phyloP scores from a whole-genome alignment of 345 rosid species.

The Diplotaxis tenuifolia region DNA sequence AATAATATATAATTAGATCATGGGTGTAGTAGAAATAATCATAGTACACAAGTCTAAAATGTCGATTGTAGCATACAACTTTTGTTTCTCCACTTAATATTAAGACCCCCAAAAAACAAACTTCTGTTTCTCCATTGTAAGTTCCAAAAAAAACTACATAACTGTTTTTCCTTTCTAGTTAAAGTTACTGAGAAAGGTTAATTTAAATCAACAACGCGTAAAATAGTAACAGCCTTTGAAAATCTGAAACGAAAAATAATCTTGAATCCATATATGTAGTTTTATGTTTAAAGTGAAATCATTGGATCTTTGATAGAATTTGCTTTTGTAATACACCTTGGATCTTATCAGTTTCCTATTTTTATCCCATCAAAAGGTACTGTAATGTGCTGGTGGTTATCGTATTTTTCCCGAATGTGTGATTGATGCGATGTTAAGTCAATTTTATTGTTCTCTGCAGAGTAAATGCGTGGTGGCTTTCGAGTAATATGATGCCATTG shows the following conservation, averaged over 20 bases:
- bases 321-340: neutral
- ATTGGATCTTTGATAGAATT: neutral
- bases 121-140: too few species aligned
- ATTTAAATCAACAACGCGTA: neutral
- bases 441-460: constrained; percentile 6
- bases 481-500: constrained; percentile 7
- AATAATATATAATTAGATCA: too few species aligned
- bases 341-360: neutral
- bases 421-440: constrained; percentile 34
- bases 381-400: neutral
- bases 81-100: too few species aligned
- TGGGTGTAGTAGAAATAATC: too few species aligned
- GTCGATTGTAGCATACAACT: too few species aligned
- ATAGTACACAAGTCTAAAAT: too few species aligned
- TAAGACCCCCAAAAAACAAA: too few species aligned
- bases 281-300: neutral
- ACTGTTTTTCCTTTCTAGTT: neutral
- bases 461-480: constrained; percentile 24
- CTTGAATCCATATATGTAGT: neutral
- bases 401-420: constrained; percentile 7
- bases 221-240: constrained; percentile 13
- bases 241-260: neutral
- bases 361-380: neutral
- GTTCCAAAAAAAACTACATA: neutral
- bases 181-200: too few species aligned